A percentile compares a stretch with the other conserved stretches of the same genome.
These are phyloP conservation scores for Cryptococcus sp. DNA, from an alignment of 1,284 basidiomycete genomes.

Conservation along the genomic window DNA sequence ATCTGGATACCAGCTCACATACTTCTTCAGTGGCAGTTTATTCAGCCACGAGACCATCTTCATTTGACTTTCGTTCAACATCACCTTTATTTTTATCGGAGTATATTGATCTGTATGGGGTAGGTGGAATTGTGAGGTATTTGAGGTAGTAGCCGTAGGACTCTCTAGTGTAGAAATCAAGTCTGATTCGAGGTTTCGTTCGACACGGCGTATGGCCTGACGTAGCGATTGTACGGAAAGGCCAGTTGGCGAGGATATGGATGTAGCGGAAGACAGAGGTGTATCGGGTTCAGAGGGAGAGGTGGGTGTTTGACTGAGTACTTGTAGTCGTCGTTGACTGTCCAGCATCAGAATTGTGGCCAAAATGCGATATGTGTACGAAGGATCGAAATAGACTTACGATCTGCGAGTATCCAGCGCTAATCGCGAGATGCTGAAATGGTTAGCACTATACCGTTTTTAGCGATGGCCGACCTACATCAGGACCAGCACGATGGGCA, in stretches of 20 bases:
- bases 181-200: constrained; percentile 32
- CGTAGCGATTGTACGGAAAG: constrained; percentile 30
- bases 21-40: constrained; percentile 26
- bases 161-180: constrained; percentile 13
- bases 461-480: constrained; percentile 14
- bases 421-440: constrained; percentile 21
- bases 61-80: constrained; percentile 30
- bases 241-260: constrained; percentile 18
- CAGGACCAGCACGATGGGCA: constrained; percentile 49
- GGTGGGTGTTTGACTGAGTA: constrained; percentile 19
- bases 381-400: constrained; percentile 10
- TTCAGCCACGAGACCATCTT: constrained; percentile 39
- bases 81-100: constrained; percentile 17
- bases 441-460: neutral
- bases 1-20: constrained; percentile 40
- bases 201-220: constrained; percentile 28
- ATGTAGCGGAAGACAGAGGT: constrained; percentile 1
- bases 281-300: neutral
- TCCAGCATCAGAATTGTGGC: no score
- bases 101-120: neutral
- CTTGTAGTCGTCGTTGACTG: constrained; percentile 27
- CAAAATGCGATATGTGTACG: no score
- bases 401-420: constrained; percentile 31
- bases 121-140: neutral
- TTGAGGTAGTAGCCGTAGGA: neutral